These are phyloP conservation scores for Eremochloa ophiuroides DNA, from an alignment of 176 grass and related monocot genomes.

Conservation along the genomic window DNA sequence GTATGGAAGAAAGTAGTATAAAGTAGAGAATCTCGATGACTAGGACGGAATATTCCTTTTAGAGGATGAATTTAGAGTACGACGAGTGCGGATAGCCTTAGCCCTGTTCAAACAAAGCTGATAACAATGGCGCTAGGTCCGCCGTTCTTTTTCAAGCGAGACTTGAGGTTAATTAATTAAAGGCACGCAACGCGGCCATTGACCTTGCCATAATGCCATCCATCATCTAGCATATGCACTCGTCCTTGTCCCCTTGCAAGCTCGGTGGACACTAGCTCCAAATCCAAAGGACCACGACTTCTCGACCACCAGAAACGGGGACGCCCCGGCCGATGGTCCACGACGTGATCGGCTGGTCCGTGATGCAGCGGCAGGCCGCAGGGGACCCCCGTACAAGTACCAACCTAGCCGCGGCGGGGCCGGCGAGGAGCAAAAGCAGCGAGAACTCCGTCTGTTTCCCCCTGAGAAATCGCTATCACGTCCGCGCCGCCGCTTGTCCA, in stretches of 20 bases:
- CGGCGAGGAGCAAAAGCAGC: background rate
- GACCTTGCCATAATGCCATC: background rate
- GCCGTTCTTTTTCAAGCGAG: background rate
- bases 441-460: too few relatives aligned
- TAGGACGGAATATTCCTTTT: too few relatives aligned
- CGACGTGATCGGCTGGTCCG: background rate
- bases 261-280: too few relatives aligned
- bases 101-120: background rate
- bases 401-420: too few relatives aligned
- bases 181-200: background rate
- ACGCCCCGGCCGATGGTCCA: constrained; percentile 1
- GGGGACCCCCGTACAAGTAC: too few relatives aligned
- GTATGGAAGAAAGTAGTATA: too few relatives aligned
- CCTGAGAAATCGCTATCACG: background rate
- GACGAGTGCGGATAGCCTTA: too few relatives aligned
- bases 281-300: background rate
- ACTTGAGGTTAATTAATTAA: background rate
- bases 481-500: background rate
- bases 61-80: too few relatives aligned
- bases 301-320: background rate
- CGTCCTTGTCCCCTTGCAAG: too few relatives aligned
- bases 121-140: background rate
- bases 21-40: too few relatives aligned
- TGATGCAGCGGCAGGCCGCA: background rate
- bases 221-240: too few relatives aligned